Base-by-base conservation (phyloP, 2,329 filamentous ascomycete species). In the Albophoma yamanashiensis region DNA sequence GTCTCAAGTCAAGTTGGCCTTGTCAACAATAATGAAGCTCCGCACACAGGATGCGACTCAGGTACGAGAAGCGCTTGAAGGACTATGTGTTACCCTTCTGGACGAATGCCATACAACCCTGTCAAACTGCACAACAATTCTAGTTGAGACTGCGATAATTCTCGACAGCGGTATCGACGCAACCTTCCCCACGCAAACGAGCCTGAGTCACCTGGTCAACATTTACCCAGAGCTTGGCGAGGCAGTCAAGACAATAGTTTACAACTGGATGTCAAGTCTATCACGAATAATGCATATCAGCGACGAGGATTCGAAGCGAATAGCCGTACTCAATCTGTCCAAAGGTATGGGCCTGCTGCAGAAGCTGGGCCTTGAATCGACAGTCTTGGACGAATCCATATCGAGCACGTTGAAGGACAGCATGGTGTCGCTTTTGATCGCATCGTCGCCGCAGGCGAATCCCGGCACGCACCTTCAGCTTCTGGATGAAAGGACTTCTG, bases 201-300 rank as follows among this genome's bases (percentile, higher is more conserved):
- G 73, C 56, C 71, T 96, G 5, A 79, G 78, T 36, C 81, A 86
- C 62, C 75, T 95, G 34, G 76, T 87, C 7, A 79, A 75, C 45
- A 83, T 86, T 14, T 85, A 91, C 65, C 74, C 80, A 1, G 76
- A 82, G 56, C 78, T 92, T 2, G 75, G 81, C 4, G 85, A 89
- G 27, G 76, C 83, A 3, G 76, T 93, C 34, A 89, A 90, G 66
- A 82, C 80, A 36, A 88, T 84, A 0, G 79, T 95, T 0, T 89
- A 93, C 70, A 86, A 86, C 58, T 97, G 92, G 92, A 82, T 92
- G 31, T 84, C 85, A 2, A 87, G 90, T 47, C 81, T 99, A 22
- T 88, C 93, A 6, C 83, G 92, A 20, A 74, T 91, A 17, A 92
- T 97, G 85, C 91, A 93, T 70, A 84, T 86, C 11, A 88, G 86